Evolutionary conservation across 257 asterid genomes (phyloP), one percentile per base, ranked within the genome.

Genomic region (Thymus mandschuricus): DNA sequence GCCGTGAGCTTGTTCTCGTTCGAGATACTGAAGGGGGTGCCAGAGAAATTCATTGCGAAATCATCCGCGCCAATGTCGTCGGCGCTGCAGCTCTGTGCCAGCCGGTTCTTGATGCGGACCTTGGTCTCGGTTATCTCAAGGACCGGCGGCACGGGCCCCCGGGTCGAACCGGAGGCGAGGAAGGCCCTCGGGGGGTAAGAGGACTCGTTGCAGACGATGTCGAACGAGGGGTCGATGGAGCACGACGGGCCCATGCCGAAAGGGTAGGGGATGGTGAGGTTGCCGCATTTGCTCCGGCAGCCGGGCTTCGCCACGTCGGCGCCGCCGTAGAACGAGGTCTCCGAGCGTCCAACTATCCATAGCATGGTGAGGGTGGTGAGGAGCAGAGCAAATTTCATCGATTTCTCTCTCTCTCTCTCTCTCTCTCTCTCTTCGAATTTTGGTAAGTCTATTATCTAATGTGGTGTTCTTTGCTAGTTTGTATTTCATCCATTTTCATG

Each of bases 21-120:
- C 35, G 83, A 81, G n/a, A 81, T 13, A 41, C 79, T 72, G 35
- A 75, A 82, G 15, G 86, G 81, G n/a, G 80, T 41, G 5, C 59
- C 72, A 0, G 49, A 35, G 11, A 75, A 68, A 56, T 66, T 40
- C 55, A 65, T 64, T 27, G 64, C n/a, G 10, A n/a, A 29, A 12
- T 29, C 2, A 21, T 21, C 21, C 1, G 1, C 11, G n/a, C 10
- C 15, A 2, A 0, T 4, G 8, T 60, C 69, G 0, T 6, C 0
- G 2, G 72, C 28, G 50, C 13, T 40, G 30, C 81, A 81, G 15
- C 2, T 21, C 50, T 13, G 13, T 3, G 86, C 79, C 12, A 73
- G 28, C 5, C 6, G 10, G 55, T 61, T 82, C 71, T 60, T 69
- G 55, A 82, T 33, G 46, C 66, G 77, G 13, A 79, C 34, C 54